Conservation (phyloP, 2,329 filamentous ascomycete genomes). For the Colletotrichum brevisporum region DNA sequence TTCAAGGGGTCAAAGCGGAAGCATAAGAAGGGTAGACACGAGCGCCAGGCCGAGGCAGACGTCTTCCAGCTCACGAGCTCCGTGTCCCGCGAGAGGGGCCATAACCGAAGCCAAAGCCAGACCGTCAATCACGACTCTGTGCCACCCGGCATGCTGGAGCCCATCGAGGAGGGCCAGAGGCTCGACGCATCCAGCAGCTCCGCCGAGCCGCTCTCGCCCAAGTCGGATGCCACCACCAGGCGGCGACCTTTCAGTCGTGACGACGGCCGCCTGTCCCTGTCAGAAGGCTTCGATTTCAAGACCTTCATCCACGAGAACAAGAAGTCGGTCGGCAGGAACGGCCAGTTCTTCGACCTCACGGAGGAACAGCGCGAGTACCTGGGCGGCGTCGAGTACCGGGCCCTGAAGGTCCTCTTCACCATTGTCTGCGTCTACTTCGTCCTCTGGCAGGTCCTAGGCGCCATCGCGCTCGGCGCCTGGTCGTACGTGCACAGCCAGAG, state of each 20-base stretch:
- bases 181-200: constrained; percentile 9
- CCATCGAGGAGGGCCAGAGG: constrained; percentile 28
- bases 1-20: constrained; percentile 24
- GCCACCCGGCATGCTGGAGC: constrained; percentile 2
- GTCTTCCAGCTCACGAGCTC: constrained; percentile 19
- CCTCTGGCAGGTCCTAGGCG: constrained; percentile 71
- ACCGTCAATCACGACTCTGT: constrained; percentile 5
- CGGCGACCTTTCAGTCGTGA: constrained; percentile 44
- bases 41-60: constrained; percentile 32
- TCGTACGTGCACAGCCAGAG: constrained; percentile 65
- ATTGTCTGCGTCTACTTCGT: constrained; percentile 73
- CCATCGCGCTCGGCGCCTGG: constrained; percentile 72
- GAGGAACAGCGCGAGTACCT: constrained; percentile 69
- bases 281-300: constrained; percentile 48
- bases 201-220: constrained; percentile 22
- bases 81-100: constrained; percentile 15
- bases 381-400: constrained; percentile 75
- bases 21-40: constrained; percentile 23
- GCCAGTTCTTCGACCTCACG: constrained; percentile 67
- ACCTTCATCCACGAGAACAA: constrained; percentile 41
- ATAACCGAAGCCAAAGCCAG: constrained; percentile 25
- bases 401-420: constrained; percentile 71
- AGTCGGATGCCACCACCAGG: constrained; percentile 19
- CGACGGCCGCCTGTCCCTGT: constrained; percentile 51
- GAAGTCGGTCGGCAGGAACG: constrained; percentile 64